Base-by-base conservation (phyloP, 2,329 filamentous ascomycete genomes). In the Bipolaris oryzae region DNA sequence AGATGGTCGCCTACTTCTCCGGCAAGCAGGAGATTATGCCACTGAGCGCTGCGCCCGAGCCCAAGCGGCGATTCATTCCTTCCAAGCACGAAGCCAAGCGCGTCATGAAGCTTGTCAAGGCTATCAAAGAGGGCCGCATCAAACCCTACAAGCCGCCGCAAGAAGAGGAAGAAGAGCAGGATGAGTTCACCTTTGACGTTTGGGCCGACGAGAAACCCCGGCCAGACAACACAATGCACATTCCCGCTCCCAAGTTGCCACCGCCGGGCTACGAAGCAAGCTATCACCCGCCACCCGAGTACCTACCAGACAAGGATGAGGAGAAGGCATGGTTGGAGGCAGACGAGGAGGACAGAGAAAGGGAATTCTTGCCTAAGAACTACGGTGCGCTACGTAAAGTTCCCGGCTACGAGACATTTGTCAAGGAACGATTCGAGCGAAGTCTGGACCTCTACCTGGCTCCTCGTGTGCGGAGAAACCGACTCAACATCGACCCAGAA, bases 41-140 rank as follows among this genome's bases (percentile, higher is more conserved):
- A 13, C 77, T 99, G 55, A 97, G 92, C 73, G 89, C 93, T 43
- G 95, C 95, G 0, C 95, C 95, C 6, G 95, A 99, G 74, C 95
- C 95, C 1, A 99, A 99, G 80, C 86, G 95, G 62, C 88, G 95
- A 68, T 99, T 98, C 75, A 81, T 99, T 9, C 95, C 96, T 6
- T 98, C 94, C 44, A 98, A 97, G 78, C 92, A 99, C 76, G 95
- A 99, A 78, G 90, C 91, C 31, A 97, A 97, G 81, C 87, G 93
- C 55, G 87, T 99, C 49, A 96, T 97, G 87, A 98, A 99, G 80
- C 87, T 99, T 70, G 95, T 98, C 51, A 92, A 91, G 71, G 95
- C 95, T 35, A 99, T 99, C 67, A 88, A 90, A 63, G 94, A 98
- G 77, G 95, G 96, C 34, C 87, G 92, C 47, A 98, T 99, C 65